A percentile compares a stretch with the other conserved stretches of the same genome.
phyloP scores from a whole-genome alignment of 345 rosid species.

The Draba incana region DNA sequence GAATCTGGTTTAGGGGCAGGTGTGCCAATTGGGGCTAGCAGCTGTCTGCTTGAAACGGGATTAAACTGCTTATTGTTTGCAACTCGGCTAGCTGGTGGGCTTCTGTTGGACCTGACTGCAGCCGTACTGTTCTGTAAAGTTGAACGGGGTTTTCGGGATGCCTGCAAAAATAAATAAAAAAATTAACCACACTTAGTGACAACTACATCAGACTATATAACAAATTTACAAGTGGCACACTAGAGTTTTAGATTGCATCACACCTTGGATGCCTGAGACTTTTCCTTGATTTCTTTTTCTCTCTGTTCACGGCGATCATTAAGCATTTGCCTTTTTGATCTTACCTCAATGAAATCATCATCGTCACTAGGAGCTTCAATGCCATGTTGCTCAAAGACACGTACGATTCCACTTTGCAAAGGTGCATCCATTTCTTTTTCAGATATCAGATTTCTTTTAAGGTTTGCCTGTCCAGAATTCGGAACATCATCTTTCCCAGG shows the following conservation, averaged over 20 bases:
- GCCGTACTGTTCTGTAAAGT: conserved; percentile 44
- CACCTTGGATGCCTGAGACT: conserved; percentile 81
- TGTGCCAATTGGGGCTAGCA: conserved; percentile 80
- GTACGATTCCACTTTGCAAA: conserved; percentile 78
- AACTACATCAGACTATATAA: neutral
- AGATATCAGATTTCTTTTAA: conserved; percentile 51
- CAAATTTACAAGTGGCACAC: conserved; percentile 36
- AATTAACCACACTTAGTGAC: conserved; percentile 49
- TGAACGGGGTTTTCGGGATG: conserved; percentile 57
- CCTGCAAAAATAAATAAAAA: conserved; percentile 45
- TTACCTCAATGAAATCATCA: conserved; percentile 97
- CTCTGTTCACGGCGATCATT: conserved; percentile 96
- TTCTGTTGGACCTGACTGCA: conserved; percentile 52
- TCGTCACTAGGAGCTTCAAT: conserved; percentile 90
- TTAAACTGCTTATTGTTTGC: conserved; percentile 43
- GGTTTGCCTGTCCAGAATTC: conserved; percentile 51
- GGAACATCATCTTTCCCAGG: conserved; percentile 53
- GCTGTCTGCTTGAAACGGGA: conserved; percentile 53
- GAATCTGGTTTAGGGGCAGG: conserved; percentile 63
- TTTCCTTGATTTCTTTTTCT: conserved; percentile 93
- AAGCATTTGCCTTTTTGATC: conserved; percentile 98
- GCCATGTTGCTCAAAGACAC: conserved; percentile 84
- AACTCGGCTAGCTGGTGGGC: conserved; percentile 47
- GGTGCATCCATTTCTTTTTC: conserved; percentile 70
- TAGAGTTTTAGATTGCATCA: conserved; percentile 27